Evolutionary conservation across 2,329 filamentous ascomycete genomes (phyloP).

Genomic region (Hawksworthiomyces lignivorus): DNA sequence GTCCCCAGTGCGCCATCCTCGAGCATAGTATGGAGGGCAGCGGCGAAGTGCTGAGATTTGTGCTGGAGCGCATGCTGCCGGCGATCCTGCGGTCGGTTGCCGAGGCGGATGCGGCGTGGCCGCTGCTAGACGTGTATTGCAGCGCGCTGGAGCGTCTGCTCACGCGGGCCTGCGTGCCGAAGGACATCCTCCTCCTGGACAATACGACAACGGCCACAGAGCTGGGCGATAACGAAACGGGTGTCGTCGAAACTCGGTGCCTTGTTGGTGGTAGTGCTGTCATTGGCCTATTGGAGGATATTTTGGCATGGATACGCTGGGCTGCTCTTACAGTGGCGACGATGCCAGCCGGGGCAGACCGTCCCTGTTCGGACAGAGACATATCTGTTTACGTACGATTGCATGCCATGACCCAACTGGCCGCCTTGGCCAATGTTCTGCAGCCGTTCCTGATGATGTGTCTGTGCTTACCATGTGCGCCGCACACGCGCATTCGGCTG

Average conservation of each 20-base stretch:
- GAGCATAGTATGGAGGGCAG: slow-evolving; percentile 39
- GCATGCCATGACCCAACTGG: slow-evolving; percentile 18
- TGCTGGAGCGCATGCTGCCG: slow-evolving; percentile 46
- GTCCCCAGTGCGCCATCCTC: slow-evolving; percentile 38
- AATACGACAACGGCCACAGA: too few species aligned
- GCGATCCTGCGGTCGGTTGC: slow-evolving; percentile 37
- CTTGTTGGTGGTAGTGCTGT: too few species aligned
- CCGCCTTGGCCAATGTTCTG: slow-evolving; percentile 14
- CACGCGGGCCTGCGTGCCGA: slow-evolving; percentile 25
- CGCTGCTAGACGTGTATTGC: slow-evolving; percentile 43
- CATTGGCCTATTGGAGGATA: slow-evolving; percentile 24
- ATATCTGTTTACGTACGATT: slow-evolving; percentile 17
- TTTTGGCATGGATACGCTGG: slow-evolving; percentile 20
- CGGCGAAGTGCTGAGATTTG: slow-evolving; percentile 36
- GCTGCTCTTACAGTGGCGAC: too few species aligned
- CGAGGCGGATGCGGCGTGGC: slow-evolving; percentile 30
- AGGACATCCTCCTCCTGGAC: too few species aligned
- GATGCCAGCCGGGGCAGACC: not conserved
- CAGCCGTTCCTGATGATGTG: slow-evolving; percentile 15
- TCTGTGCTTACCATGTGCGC: slow-evolving; percentile 5
- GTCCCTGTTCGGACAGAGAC: too few species aligned
- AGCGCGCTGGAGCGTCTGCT: slow-evolving; percentile 33
- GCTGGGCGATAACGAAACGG: slow-evolving; percentile 24
- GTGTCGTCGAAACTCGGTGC: too few species aligned
- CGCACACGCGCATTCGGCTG: slow-evolving; percentile 2